Evolutionary conservation across 2,329 filamentous ascomycete genomes (phyloP), one percentile per base, ranked within the genome.

Genomic region (Botrytis hyacinthi): DNA sequence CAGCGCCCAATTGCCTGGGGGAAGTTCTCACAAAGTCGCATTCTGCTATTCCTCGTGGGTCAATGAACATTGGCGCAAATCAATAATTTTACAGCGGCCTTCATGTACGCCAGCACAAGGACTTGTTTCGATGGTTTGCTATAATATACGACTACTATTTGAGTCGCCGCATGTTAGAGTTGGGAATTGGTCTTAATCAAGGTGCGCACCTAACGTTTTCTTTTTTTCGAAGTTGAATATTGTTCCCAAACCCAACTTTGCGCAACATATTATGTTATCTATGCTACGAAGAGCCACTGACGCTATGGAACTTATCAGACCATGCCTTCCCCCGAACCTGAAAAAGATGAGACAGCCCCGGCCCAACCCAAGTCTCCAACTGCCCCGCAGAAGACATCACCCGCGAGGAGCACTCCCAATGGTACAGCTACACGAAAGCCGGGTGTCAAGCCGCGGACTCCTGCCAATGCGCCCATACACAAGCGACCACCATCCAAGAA

Each of bases 381-480:
- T 42, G 76, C 75, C 26, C 71, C 32, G 51, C 72, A 73, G 46
- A 75, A 75, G 51, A 71, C 71, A 59, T 66, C 76, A 12, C 74
- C 74, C 60, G 46, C 73, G 51, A 78, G 75, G 57, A 70, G 70
- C 63, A 74, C 76, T 74, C 75, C 77, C 44, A 76, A 77, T 76
- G 76, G 72, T 20, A 76, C 77, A 26, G 75, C 77, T 4, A 65
- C 69, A 57, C 73, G 72, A 40, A 79, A 77, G 67, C 35, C 73
- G 29, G 74, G 73, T 48, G 68, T 74, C 20, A 77, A 77, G 63
- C 71, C 70, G 18, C 71, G 67, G 37, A 78, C 76, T 12, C 78
- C 80, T 4, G 77, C 75, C 44, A 78, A 76, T 46, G 79, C 77
- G 22, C 79, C 80, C n/a, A 76, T 74, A 35, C 76, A 76, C 48